Base-by-base conservation (phyloP, 73 alveolate genomes). In the Paramecium sonneborni region DNA sequence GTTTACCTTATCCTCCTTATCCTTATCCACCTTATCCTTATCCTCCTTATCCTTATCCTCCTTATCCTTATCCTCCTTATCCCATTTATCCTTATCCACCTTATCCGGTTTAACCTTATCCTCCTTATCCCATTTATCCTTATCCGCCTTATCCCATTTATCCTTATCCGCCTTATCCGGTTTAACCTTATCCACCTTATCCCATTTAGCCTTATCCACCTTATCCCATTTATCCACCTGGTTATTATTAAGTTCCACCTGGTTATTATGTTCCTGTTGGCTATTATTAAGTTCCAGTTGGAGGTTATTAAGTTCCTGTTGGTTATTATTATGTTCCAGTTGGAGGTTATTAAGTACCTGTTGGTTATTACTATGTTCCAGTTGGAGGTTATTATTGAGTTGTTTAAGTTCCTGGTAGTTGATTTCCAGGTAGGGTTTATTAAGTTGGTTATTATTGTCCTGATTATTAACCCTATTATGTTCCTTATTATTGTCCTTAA, bases 1-100 rank as follows among this genome's bases (percentile, higher is more conserved):
- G 52, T 72, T 72, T 28, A 12, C 86, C 86, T 72, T 72, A 28
- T 35, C 37, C n/a, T n/a, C n/a, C 52, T 72, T n/a, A n/a, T n/a
- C n/a, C n/a, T n/a, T n/a, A n/a, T n/a, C n/a, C n/a, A n/a, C n/a
- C n/a, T n/a, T n/a, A n/a, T n/a, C n/a, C n/a, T n/a, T n/a, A n/a
- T n/a, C n/a, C n/a, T n/a, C n/a, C n/a, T n/a, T n/a, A n/a, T n/a
- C n/a, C n/a, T n/a, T n/a, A n/a, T n/a, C n/a, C n/a, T n/a, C n/a
- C n/a, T n/a, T n/a, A n/a, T n/a, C n/a, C n/a, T n/a, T n/a, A n/a
- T n/a, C n/a, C n/a, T n/a, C n/a, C n/a, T n/a, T n/a, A n/a, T n/a
- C n/a, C n/a, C n/a, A n/a, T n/a, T n/a, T n/a, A n/a, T n/a, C n/a
- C n/a, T n/a, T n/a, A n/a, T n/a, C n/a, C n/a, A n/a, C n/a, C n/a